Conservation (phyloP, 768 basidiomycete genomes). For the Pleurotus eryngii region DNA sequence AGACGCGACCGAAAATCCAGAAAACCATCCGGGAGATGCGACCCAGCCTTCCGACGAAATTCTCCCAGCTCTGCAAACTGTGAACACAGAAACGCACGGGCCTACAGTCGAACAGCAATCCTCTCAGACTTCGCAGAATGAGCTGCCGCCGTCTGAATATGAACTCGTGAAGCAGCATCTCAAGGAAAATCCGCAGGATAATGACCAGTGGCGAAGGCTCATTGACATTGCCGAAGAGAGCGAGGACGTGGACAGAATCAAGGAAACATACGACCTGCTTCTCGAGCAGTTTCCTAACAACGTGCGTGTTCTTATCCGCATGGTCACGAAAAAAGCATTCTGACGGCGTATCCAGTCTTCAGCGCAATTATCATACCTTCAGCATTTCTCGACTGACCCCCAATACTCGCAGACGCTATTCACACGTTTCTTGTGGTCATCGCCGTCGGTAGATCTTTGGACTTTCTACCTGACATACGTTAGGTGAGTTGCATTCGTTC, state of each 20-base stretch:
- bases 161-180: conserved; percentile 59
- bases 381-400: conserved; percentile 63
- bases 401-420: conserved; percentile 85
- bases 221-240: conserved; percentile 74
- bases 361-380: conserved; percentile 82
- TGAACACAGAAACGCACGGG: conserved; percentile 10
- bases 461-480: conserved; percentile 93
- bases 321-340: background rate
- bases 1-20: background rate
- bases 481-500: conserved; percentile 48
- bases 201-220: conserved; percentile 75
- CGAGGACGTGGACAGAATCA: conserved; percentile 76
- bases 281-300: conserved; percentile 88
- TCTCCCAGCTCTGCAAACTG: conserved; percentile 3
- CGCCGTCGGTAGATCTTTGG: conserved; percentile 89
- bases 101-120: conserved; percentile 23
- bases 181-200: conserved; percentile 67
- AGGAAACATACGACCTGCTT: conserved; percentile 78
- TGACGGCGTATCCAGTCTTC: conserved; percentile 47
- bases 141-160: conserved; percentile 60
- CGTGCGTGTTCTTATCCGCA: conserved; percentile 50
- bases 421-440: conserved; percentile 78
- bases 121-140: conserved; percentile 19
- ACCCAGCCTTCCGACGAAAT: conserved; percentile 11
- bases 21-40: background rate